Evolutionary conservation across 1,284 basidiomycete genomes (phyloP).

Genomic region (Austropuccinia psidii): DNA sequence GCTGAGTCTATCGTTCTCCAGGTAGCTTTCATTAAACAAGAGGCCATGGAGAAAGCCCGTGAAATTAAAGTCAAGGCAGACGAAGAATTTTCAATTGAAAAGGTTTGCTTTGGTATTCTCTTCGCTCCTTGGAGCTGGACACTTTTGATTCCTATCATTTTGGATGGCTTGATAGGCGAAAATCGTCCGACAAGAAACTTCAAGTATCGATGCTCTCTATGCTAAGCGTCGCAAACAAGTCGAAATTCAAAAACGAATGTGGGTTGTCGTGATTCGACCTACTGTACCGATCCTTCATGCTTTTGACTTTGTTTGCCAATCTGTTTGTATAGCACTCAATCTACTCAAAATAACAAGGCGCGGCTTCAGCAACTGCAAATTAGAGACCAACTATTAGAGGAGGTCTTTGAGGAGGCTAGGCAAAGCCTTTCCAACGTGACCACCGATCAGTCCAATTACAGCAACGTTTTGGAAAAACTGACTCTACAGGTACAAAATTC

Average conservation of each 20-base stretch:
- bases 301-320: not conserved
- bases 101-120: slow-evolving; percentile 54
- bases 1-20: slow-evolving; percentile 45
- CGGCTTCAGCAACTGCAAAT: slow-evolving; percentile 82
- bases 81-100: slow-evolving; percentile 94
- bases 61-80: slow-evolving; percentile 94
- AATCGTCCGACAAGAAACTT: slow-evolving; percentile 86
- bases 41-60: slow-evolving; percentile 90
- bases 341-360: slow-evolving; percentile 91
- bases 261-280: slow-evolving; percentile 46
- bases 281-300: not conserved
- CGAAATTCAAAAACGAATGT: slow-evolving; percentile 93
- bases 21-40: slow-evolving; percentile 95
- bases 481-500: not conserved
- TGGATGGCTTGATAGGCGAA: slow-evolving; percentile 62
- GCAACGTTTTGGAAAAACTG: slow-evolving; percentile 9
- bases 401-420: slow-evolving; percentile 72
- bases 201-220: slow-evolving; percentile 79
- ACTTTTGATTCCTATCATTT: not conserved
- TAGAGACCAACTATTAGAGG: slow-evolving; percentile 84
- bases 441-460: not conserved
- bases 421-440: slow-evolving; percentile 57
- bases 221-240: slow-evolving; percentile 91
- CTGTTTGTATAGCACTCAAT: slow-evolving; percentile 65
- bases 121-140: not conserved